Evolutionary conservation across 345 rosid genomes (phyloP), one percentile per base, ranked within the genome.

Genomic region (Gossypium anomalum): DNA sequence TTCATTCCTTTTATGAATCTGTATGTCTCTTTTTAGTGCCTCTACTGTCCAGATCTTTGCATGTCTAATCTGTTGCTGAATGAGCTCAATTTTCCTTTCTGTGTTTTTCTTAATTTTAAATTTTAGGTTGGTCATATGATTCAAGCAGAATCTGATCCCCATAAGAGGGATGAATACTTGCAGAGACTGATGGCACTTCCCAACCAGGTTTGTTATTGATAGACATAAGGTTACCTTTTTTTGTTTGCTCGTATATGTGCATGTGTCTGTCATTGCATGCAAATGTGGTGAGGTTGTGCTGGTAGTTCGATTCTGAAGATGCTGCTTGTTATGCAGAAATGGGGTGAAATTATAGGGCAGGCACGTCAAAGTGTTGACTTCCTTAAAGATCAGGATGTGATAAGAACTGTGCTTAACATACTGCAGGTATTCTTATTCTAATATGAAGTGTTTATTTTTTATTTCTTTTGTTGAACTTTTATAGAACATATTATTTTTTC

Each of bases 1-100:
- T 96, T 81, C 99, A 96, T 83, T 84, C 93, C 7, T 96, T 96
- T 81, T 96, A 96, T 84, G 99, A 96, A 86, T 89, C 99, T 67
- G 99, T 96, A 90, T 55, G 88, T 55, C 65, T 17, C 38, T 78
- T 70, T 53, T 57, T 51, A 41, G 60, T 49, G 57, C 48, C 43
- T 44, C 43, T 6, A 67, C n/a, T 14, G 29, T 76, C 22, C 25
- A 62, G 34, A 70, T 27, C 47, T 45, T 62, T 77, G 51, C 67
- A n/a, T 79, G 67, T 49, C 19, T 73, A 22, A 51, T 22, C 51
- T 61, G 25, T 74, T 14, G 45, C 49, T 27, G 4, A 49, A 17
- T 74, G 56, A 38, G 16, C 16, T 75, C 5, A 16, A 53, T 67
- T 70, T 2, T 78, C 2, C 60, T 10, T 13, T 57, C 5, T 34